Percentiles rank a stretch among this genome's conserved stretches.
phyloP scores from a whole-genome alignment of 2,329 filamentous ascomycete genomes.

The Pyrenochaeta sp. region DNA sequence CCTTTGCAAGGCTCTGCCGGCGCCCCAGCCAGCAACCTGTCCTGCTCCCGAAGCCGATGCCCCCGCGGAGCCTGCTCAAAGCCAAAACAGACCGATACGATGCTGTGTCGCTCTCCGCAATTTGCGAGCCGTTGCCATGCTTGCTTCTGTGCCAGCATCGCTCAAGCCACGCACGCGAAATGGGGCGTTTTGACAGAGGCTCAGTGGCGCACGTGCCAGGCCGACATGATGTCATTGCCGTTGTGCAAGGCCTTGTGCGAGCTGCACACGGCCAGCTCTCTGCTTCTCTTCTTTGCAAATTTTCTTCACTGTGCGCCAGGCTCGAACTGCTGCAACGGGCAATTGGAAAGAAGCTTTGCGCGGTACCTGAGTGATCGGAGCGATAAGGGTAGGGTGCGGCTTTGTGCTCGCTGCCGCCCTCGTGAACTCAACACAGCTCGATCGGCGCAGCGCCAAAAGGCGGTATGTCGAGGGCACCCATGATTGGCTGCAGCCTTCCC shows the following conservation, averaged over 20 bases:
- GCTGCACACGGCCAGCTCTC: slow-evolving; percentile 10
- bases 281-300: neutral
- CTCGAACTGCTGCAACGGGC: no score
- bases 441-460: slow-evolving; percentile 36
- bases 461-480: slow-evolving; percentile 21
- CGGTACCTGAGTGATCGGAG: slow-evolving; percentile 31
- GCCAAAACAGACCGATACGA: neutral
- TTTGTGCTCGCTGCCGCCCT: slow-evolving; percentile 19
- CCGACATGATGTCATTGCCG: slow-evolving; percentile 25
- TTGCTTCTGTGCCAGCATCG: slow-evolving; percentile 12
- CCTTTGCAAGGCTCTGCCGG: slow-evolving; percentile 9
- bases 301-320: neutral
- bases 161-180: slow-evolving; percentile 22
- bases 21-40: slow-evolving; percentile 9
- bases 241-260: slow-evolving; percentile 8
- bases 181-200: neutral
- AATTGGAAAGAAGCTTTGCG: slow-evolving; percentile 8
- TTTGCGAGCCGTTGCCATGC: slow-evolving; percentile 26
- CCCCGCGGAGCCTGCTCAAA: no score
- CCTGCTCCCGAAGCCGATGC: no score
- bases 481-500: no score
- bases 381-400: slow-evolving; percentile 21
- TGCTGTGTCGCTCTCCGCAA: slow-evolving; percentile 14
- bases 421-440: slow-evolving; percentile 25
- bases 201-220: slow-evolving; percentile 13